Evolutionary conservation across 352 stramenopile species (phyloP), one percentile per base, ranked within the genome.

Genomic region (Elongisporangium undulatum): DNA sequence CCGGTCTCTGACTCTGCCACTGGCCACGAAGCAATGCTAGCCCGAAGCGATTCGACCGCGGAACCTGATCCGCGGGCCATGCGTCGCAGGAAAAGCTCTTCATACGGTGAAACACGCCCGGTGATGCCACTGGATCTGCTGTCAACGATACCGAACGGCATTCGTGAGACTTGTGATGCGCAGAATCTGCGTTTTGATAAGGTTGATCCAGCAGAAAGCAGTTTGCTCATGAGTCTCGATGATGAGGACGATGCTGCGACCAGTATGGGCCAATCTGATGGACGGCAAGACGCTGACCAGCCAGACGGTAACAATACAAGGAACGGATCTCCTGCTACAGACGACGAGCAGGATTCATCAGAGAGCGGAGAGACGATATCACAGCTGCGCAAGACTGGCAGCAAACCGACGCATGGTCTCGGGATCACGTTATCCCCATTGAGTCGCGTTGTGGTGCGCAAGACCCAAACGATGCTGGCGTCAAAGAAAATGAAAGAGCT

Each of bases 401-500:
- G 10, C 23, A 24, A 16, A n/a, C n/a, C 17, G 20, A 55, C 2
- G 3, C 12, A 48, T 5, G 22, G 8, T 7, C 17, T 7, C 10
- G n/a, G 2, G n/a, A 50, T 17, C 48, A 66, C 57, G 8, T 61
- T 80, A 3, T 82, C 74, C 3, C 75, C 77, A 22, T 64, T 87
- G 0, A 67, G 64, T 15, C 77, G 67, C 8, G 73, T 85, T 10
- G 62, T 87, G 7, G 24, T 74, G 39, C 66, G 73, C 2, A 87
- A 85, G 58, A 64, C 71, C 1, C 66, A 83, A 50, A 70, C 75
- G 2, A 61, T 60, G 20, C 65, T 73, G 3, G 77, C 66, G 6
- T 64, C 75, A n/a, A 71, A 68, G n/a, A 87, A 80, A 45, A 60
- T 87, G 9, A 85, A 78, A 53, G 67, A 74, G 5, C 53, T 78